Percentiles rank a stretch among this genome's conserved stretches.
Conservation (phyloP, 495 filamentous ascomycete species). For the Durotheca rogersii region DNA sequence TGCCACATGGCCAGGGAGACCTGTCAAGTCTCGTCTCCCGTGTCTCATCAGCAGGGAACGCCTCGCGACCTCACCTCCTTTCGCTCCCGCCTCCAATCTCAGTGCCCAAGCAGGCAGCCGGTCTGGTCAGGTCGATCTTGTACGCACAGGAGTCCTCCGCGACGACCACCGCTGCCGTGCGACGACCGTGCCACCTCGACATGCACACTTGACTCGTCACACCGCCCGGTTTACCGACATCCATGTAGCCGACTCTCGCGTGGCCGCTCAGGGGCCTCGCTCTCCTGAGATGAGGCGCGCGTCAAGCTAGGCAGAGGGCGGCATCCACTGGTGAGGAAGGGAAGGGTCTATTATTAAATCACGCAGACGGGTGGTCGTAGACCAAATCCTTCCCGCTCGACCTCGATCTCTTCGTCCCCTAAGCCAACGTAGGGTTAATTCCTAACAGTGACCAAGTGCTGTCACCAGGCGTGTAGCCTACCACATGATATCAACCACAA, state of each 20-base stretch:
- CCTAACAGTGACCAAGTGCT: too few relatives aligned
- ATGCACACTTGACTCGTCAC: conserved; percentile 6
- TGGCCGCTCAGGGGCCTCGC: not conserved
- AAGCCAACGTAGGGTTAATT: too few relatives aligned
- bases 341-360: too few relatives aligned
- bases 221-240: not conserved
- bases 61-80: not conserved
- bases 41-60: not conserved
- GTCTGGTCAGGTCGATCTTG: conserved; percentile 3
- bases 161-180: conserved; percentile 5
- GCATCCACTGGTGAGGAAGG: conserved; percentile 1
- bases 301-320: not conserved
- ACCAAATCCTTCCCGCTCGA: too few relatives aligned
- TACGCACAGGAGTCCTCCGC: not conserved
- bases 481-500: too few relatives aligned
- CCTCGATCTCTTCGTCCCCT: too few relatives aligned
- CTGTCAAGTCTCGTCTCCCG: conserved; percentile 5
- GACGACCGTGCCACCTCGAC: conserved; percentile 6
- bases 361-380: too few relatives aligned
- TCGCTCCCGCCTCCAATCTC: not conserved
- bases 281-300: not conserved
- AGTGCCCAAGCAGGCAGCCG: not conserved
- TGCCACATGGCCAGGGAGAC: conserved; percentile 8
- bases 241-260: not conserved
- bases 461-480: too few relatives aligned